phyloP scores from a whole-genome alignment of 148 eudicot species.

The Fagopyrum tataricum region DNA sequence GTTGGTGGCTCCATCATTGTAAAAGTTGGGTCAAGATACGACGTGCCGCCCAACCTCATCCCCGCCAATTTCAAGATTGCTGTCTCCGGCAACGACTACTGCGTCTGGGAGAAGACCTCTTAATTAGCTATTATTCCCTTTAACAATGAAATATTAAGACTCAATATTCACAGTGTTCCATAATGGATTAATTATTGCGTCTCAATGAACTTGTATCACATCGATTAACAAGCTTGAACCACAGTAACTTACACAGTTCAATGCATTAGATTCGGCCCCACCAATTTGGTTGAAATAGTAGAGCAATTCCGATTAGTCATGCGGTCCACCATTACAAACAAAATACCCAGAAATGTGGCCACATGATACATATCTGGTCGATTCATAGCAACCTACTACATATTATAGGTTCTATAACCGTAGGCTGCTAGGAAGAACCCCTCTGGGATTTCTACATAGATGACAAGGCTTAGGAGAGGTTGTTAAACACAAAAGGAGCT shows the following conservation, averaged over 20 bases:
- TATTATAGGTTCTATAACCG: neutral
- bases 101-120: conserved; percentile 14
- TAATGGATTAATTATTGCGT: neutral
- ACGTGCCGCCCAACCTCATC: neutral
- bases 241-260: neutral
- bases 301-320: neutral
- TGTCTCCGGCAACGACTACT: conserved; percentile 10
- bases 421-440: neutral
- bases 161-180: neutral
- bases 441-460: neutral
- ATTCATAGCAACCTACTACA: too few species aligned
- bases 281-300: neutral
- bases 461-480: neutral
- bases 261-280: neutral
- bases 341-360: conserved; percentile 9
- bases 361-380: neutral
- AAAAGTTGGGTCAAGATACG: conserved; percentile 13
- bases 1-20: conserved; percentile 5
- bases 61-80: conserved; percentile 9
- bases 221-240: neutral
- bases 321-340: neutral
- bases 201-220: neutral
- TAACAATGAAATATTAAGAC: neutral
- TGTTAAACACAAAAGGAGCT: neutral
- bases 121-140: neutral